Conservation (phyloP, 176 grass and related monocot species). For the Miscanthus lutarioriparius region DNA sequence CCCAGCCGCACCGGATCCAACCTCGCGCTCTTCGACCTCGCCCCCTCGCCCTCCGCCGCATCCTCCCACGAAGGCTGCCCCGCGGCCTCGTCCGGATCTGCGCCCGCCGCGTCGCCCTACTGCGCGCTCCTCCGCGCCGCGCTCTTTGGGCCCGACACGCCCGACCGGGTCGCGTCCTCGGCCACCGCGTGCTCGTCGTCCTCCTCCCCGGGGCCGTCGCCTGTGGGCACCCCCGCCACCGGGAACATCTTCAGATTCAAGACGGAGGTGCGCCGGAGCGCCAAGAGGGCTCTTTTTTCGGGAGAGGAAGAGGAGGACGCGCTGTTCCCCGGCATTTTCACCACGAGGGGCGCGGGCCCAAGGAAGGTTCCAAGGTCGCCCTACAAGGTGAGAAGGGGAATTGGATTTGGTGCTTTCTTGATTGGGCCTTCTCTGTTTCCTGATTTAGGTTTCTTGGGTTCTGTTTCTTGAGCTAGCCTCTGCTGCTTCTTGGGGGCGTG, state of each 20-base stretch:
- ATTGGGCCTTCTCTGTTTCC: constrained; percentile 23
- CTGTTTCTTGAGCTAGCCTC: neutral
- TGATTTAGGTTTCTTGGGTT: neutral
- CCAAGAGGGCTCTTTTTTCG: constrained; percentile 62
- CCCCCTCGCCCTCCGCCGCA: constrained; percentile 4
- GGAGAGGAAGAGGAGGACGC: constrained; percentile 52
- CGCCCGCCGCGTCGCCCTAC: constrained; percentile 58
- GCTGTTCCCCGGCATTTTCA: constrained; percentile 54
- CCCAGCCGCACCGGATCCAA: constrained; percentile 86
- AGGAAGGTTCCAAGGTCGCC: constrained; percentile 90
- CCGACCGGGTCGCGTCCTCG: constrained; percentile 59
- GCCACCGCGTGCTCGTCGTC: constrained; percentile 64
- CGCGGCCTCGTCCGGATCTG: constrained; percentile 41
- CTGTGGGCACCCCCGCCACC: constrained; percentile 39
- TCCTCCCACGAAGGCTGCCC: neutral
- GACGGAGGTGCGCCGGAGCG: constrained; percentile 65
- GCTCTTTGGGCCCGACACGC: constrained; percentile 70
- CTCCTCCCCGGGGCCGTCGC: constrained; percentile 41
- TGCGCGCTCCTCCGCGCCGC: constrained; percentile 71
- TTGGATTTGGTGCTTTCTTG: neutral
- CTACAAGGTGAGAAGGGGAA: constrained; percentile 57
- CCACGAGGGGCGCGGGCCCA: constrained; percentile 38
- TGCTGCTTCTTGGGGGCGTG: neutral
- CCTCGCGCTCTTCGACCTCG: constrained; percentile 73
- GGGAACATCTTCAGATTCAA: constrained; percentile 96